A percentile compares a stretch with the other conserved stretches of the same genome.
Conservation (phyloP, 139 green algal species). For the Coelastrella sp. region DNA sequence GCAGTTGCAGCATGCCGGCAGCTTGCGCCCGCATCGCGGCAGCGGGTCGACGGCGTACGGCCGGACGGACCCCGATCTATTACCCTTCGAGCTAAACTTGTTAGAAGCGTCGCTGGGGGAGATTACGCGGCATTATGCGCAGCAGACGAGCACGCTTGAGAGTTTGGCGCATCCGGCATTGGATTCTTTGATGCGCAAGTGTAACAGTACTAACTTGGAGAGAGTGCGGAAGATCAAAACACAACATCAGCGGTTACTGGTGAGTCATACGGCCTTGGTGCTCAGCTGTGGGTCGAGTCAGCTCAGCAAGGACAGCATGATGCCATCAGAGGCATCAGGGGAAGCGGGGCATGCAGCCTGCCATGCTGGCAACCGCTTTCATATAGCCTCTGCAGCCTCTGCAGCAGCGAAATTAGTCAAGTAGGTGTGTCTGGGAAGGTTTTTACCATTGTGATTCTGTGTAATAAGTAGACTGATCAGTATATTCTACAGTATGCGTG, state of each 20-base stretch:
- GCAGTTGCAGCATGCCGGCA: conserved; percentile 22
- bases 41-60: not conserved
- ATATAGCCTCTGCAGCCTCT: not conserved
- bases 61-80: conserved; percentile 53
- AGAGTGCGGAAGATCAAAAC: conserved; percentile 88
- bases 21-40: not conserved
- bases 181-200: conserved; percentile 78
- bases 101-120: conserved; percentile 79
- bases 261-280: not conserved
- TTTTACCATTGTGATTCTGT: too few relatives aligned
- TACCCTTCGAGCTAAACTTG: conserved; percentile 84
- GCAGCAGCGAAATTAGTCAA: too few relatives aligned
- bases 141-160: conserved; percentile 82
- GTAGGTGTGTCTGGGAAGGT: too few relatives aligned
- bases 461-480: too few relatives aligned
- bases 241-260: conserved; percentile 79
- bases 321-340: not conserved
- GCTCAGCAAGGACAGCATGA: not conserved
- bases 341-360: not conserved
- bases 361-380: not conserved
- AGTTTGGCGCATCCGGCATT: conserved; percentile 73
- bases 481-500: too few relatives aligned
- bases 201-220: conserved; percentile 82
- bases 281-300: not conserved
- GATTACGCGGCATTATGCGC: conserved; percentile 63